Base-by-base conservation (phyloP, 306 rosid species). In the Rosa chinensis region DNA sequence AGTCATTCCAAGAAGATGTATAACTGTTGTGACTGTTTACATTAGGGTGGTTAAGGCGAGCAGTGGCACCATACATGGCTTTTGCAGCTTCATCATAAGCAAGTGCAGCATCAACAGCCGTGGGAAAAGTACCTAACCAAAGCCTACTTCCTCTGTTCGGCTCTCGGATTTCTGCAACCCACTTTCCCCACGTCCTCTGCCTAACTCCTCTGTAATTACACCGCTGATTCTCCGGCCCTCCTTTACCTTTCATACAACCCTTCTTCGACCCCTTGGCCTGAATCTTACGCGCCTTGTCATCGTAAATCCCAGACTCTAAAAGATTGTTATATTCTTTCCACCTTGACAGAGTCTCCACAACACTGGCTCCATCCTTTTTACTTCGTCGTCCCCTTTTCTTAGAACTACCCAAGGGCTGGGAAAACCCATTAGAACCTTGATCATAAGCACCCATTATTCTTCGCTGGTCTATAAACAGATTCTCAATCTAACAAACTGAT, bases 211-310 rank as follows among this genome's bases (percentile, higher is more conserved):
- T 89, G 84, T 86, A 93, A 9, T 88, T 90, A 81, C 96, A 91
- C 45, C 72, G 32, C 2, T 90, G 86, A 45, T 96, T 96, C 44
- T 93, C 89, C 6, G 99, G 99, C 55, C 99, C 99, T 42, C 99
- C 99, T 63, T 96, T 96, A 5, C 99, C 99, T 81, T 91, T 91
- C 99, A 96, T 96, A 78, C 99, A 96, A 39, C 99, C 99, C 82
- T 96, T 96, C 97, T 93, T 96, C 1, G 99, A 96, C 42, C 99
- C 99, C 76, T 88, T 90, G 2, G 98, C 96, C 0, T 97, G 99
- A 4, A 82, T 87, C 80, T 83, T 91, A 0, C 89, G 87, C 16
- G 40, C 76, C 73, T 77, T 90, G 35, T 76, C 77, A 12, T 70
- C 87, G 8, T 39, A 80, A 50, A 45, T 83, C 3, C 66, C 70